Base-by-base conservation (phyloP, 148 eudicot species). In the Nepenthes gracilis region DNA sequence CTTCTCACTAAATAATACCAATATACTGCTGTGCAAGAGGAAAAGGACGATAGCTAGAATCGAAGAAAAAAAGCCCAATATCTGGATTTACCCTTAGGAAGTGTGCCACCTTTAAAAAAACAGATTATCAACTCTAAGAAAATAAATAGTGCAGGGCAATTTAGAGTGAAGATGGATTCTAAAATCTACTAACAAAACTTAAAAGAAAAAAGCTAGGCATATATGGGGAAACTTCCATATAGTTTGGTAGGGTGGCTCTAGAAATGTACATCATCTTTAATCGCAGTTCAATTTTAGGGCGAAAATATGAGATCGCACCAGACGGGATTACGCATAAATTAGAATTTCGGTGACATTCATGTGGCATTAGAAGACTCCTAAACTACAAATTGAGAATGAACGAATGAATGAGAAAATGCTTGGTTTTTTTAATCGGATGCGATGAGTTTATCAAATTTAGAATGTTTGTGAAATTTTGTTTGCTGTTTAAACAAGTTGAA, bases 211-310 rank as follows among this genome's bases (percentile, higher is more conserved):
- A 58, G n/a, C 3, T 3, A 57, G 43, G 49, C 23, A 48, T 47
- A 36, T 35, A 1, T 23, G 5, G 15, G 15, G 6, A n/a, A 69
- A 93, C 98, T 96, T 93, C 96, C 71, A 88, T 54, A 81, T 93
- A 93, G 58, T 88, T 93, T 8, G 98, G 98, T 57, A 93, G 67
- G 70, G 98, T 93, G 60, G 98, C 98, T 65, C 98, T 96, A 47
- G 88, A 96, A 64, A 93, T 93, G 58, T 96, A 91, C 65, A 93
- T 93, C 98, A 93, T 93, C 56, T n/a, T n/a, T n/a, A n/a, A n/a
- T n/a, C n/a, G n/a, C n/a, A n/a, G n/a, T n/a, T n/a, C n/a, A n/a
- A n/a, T n/a, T n/a, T n/a, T n/a, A n/a, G n/a, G n/a, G n/a, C n/a
- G n/a, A n/a, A n/a, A n/a, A n/a, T n/a, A n/a, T n/a, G n/a, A n/a